Evolutionary conservation across 106 monocot species (phyloP).

Genomic region (Dendrobium huoshanense): DNA sequence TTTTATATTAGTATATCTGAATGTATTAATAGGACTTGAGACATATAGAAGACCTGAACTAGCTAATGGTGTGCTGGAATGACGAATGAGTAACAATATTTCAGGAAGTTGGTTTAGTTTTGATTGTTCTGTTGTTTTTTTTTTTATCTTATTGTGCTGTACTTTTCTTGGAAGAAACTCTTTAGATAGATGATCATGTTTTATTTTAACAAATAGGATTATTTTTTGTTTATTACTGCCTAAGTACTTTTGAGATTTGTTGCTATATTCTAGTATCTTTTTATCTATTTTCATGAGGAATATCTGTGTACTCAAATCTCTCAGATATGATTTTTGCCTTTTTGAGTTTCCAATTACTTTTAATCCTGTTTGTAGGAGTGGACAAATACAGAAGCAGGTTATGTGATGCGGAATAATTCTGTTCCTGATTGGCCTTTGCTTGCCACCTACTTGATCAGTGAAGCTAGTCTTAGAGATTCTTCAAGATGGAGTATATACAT

Average conservation of each 20-base stretch:
- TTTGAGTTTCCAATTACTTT: not conserved
- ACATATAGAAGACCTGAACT: too few relatives aligned
- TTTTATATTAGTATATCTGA: too few relatives aligned
- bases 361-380: constrained; percentile 49
- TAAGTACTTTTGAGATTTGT: not conserved
- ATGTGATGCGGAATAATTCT: constrained; percentile 53
- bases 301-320: too few relatives aligned
- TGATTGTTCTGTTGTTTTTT: not conserved
- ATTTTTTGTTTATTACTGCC: not conserved
- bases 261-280: too few relatives aligned
- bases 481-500: constrained; percentile 92
- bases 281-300: too few relatives aligned
- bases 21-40: too few relatives aligned
- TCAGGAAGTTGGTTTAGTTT: not conserved
- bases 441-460: constrained; percentile 87
- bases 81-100: not conserved
- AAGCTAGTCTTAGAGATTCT: constrained; percentile 66
- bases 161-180: not conserved
- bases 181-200: not conserved
- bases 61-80: not conserved
- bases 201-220: not conserved
- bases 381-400: constrained; percentile 52
- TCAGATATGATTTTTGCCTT: not conserved
- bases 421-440: constrained; percentile 96
- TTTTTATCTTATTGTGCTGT: not conserved